These are phyloP conservation scores for Diospyros lotus DNA, from an alignment of 148 eudicot genomes.

Conservation along the genomic window DNA sequence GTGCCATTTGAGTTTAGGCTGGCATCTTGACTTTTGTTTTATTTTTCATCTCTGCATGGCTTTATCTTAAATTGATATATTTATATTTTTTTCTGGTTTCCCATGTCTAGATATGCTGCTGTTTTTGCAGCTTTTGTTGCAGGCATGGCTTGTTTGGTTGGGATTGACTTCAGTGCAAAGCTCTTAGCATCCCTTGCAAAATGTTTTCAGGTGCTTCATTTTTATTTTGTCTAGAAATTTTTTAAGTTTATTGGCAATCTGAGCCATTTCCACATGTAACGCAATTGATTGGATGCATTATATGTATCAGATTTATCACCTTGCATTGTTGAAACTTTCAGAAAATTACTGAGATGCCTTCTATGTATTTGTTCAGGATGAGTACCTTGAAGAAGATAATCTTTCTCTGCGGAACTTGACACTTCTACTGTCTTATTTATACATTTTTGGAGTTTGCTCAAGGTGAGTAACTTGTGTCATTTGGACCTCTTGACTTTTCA, in stretches of 20 bases:
- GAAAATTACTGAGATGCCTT: neutral
- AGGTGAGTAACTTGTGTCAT: constrained; percentile 40
- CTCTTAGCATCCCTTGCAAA: constrained; percentile 76
- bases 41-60: neutral
- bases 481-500: neutral
- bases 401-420: constrained; percentile 83
- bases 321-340: constrained; percentile 8
- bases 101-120: constrained; percentile 72
- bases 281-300: neutral
- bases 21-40: neutral
- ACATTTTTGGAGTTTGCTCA: constrained; percentile 85
- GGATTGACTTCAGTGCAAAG: constrained; percentile 96
- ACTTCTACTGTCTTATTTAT: constrained; percentile 80
- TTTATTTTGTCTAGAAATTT: neutral
- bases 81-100: constrained; percentile 18
- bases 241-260: neutral
- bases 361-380: constrained; percentile 48
- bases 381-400: constrained; percentile 82
- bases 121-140: constrained; percentile 91
- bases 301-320: neutral
- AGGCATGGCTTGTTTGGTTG: constrained; percentile 80
- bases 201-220: constrained; percentile 64
- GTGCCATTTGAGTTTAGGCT: neutral
- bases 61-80: constrained; percentile 13
- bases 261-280: neutral